phyloP scores from a whole-genome alignment of 208 protist species.

The Crithidia thermophila region DNA sequence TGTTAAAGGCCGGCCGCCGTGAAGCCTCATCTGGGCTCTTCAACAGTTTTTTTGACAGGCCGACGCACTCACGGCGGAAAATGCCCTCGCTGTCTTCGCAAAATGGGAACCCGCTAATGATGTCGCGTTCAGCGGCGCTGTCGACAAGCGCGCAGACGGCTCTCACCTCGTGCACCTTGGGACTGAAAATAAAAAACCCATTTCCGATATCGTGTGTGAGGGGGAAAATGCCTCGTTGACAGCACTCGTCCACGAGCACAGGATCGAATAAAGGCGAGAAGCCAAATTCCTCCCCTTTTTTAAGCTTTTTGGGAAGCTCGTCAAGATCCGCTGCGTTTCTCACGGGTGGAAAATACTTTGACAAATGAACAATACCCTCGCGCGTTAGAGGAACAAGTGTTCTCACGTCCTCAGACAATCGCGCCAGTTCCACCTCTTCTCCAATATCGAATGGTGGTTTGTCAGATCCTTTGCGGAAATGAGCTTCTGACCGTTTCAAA shows the following conservation, averaged over 20 bases:
- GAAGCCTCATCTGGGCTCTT: slow-evolving; percentile 29
- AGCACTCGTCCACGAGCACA: slow-evolving; percentile 67
- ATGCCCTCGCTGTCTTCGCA: slow-evolving; percentile 33
- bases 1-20: slow-evolving; percentile 38
- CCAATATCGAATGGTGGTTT: slow-evolving; percentile 26
- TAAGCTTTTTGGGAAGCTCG: slow-evolving; percentile 32
- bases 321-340: slow-evolving; percentile 47
- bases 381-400: slow-evolving; percentile 30
- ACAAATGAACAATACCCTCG: slow-evolving; percentile 33
- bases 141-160: slow-evolving; percentile 41
- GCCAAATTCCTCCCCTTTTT: slow-evolving; percentile 47
- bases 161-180: slow-evolving; percentile 70
- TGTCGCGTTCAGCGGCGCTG: slow-evolving; percentile 17
- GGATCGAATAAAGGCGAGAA: slow-evolving; percentile 76
- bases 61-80: slow-evolving; percentile 31
- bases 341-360: slow-evolving; percentile 35
- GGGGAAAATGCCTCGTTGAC: slow-evolving; percentile 78
- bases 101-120: slow-evolving; percentile 44
- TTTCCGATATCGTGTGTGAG: slow-evolving; percentile 35
- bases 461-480: slow-evolving; percentile 4
- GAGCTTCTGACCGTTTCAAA: slow-evolving; percentile 9
- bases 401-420: slow-evolving; percentile 25
- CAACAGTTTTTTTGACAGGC: slow-evolving; percentile 57
- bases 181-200: slow-evolving; percentile 55
- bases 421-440: slow-evolving; percentile 37